Evolutionary conservation across 768 basidiomycete genomes (phyloP).

Genomic region (Neoboletus brunneissimus): DNA sequence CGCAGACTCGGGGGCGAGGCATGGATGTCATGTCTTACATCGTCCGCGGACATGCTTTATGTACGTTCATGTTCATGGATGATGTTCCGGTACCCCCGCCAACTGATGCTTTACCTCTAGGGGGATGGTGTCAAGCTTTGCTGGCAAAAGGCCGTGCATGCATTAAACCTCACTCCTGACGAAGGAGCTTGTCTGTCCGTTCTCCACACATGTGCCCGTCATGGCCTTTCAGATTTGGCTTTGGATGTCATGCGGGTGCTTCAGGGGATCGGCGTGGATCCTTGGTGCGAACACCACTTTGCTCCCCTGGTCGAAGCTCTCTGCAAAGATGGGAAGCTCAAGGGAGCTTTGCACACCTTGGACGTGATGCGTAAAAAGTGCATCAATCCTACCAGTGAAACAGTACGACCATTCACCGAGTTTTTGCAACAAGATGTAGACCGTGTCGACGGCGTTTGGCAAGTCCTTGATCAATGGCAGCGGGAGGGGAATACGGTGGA

Average conservation of each 20-base stretch:
- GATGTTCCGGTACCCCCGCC: not conserved
- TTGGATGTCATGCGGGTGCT: slow-evolving; percentile 61
- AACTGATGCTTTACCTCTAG: slow-evolving; percentile 35
- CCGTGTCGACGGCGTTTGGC: slow-evolving; percentile 62
- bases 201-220: slow-evolving; percentile 69
- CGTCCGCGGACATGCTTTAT: slow-evolving; percentile 63
- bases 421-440: slow-evolving; percentile 47
- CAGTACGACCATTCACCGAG: slow-evolving; percentile 52
- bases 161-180: slow-evolving; percentile 55
- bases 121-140: slow-evolving; percentile 59
- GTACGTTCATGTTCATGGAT: slow-evolving; percentile 45
- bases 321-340: slow-evolving; percentile 51
- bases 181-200: slow-evolving; percentile 73
- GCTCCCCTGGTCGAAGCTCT: slow-evolving; percentile 76
- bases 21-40: slow-evolving; percentile 67
- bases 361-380: slow-evolving; percentile 55
- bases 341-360: slow-evolving; percentile 61
- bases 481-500: slow-evolving; percentile 52
- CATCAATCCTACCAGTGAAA: slow-evolving; percentile 48
- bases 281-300: slow-evolving; percentile 70
- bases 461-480: slow-evolving; percentile 57
- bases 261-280: slow-evolving; percentile 42
- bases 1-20: slow-evolving; percentile 49
- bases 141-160: slow-evolving; percentile 60
- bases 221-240: slow-evolving; percentile 69